A percentile compares a stretch with the other conserved stretches of the same genome.
Conservation (phyloP, 768 basidiomycete species). For the Calocybe cyanea region DNA sequence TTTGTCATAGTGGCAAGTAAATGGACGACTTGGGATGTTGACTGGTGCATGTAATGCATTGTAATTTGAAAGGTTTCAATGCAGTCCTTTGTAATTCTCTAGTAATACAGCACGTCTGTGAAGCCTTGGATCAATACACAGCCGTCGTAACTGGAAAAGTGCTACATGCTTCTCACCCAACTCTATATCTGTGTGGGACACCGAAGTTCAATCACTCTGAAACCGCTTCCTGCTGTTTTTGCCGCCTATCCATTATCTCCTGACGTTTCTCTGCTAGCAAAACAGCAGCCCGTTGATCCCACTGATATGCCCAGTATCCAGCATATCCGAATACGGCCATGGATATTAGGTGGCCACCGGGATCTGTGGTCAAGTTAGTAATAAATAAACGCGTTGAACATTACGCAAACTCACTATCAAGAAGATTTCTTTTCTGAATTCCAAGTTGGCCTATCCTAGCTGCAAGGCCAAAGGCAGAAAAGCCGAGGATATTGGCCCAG, state of each 20-base stretch:
- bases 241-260: slow-evolving; percentile 53
- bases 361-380: slow-evolving; percentile 42
- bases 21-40: too few relatives aligned
- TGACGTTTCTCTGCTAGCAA: slow-evolving; percentile 61
- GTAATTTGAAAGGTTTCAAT: too few relatives aligned
- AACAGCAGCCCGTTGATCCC: slow-evolving; percentile 60
- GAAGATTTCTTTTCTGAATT: slow-evolving; percentile 75
- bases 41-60: too few relatives aligned
- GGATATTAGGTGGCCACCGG: slow-evolving; percentile 63
- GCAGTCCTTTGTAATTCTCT: too few relatives aligned
- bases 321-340: slow-evolving; percentile 67
- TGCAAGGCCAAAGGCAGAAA: slow-evolving; percentile 79
- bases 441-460: slow-evolving; percentile 84
- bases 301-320: slow-evolving; percentile 72
- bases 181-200: slow-evolving; percentile 13
- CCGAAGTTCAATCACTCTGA: background rate
- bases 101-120: too few relatives aligned
- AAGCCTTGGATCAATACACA: too few relatives aligned
- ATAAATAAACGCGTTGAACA: background rate
- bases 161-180: slow-evolving; percentile 12
- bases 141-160: too few relatives aligned
- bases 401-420: slow-evolving; percentile 62
- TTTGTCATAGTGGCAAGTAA: too few relatives aligned
- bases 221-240: slow-evolving; percentile 29
- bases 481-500: slow-evolving; percentile 68